phyloP scores from a whole-genome alignment of 2,329 filamentous ascomycete species.

The Stemphylium lycopersici region DNA sequence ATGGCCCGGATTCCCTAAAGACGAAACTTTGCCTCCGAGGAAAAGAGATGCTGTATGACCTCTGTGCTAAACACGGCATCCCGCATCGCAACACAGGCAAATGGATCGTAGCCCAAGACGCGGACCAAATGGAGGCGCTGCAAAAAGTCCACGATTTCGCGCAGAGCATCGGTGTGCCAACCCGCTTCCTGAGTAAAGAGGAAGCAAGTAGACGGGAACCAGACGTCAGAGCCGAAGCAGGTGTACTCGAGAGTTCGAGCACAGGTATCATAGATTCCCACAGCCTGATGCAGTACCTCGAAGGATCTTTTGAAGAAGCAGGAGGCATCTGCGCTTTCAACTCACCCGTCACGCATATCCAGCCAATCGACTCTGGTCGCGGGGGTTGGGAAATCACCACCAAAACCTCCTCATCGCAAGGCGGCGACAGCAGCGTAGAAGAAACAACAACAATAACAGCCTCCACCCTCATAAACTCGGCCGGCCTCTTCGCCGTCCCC shows the following conservation, averaged over 20 bases:
- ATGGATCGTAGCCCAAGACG: conserved; percentile 91
- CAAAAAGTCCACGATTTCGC: conserved; percentile 63
- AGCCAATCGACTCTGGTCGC: conserved; percentile 59
- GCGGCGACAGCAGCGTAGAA: conserved; percentile 35
- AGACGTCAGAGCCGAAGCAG: conserved; percentile 71
- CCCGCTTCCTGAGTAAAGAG: conserved; percentile 67
- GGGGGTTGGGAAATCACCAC: conserved; percentile 74
- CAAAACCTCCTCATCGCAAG: conserved; percentile 14
- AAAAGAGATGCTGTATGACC: conserved; percentile 75
- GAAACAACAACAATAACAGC: conserved; percentile 67
- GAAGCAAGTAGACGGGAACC: conserved; percentile 74
- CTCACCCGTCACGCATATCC: conserved; percentile 68
- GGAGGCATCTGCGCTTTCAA: conserved; percentile 77
- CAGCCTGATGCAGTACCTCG: conserved; percentile 78
- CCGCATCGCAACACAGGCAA: conserved; percentile 80
- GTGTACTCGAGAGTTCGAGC: conserved; percentile 80
- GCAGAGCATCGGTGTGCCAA: conserved; percentile 67
- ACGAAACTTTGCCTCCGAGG: conserved; percentile 81
- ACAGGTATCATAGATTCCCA: conserved; percentile 94
- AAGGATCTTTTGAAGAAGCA: conserved; percentile 75
- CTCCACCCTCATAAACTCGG: conserved; percentile 82
- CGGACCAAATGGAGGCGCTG: conserved; percentile 69
- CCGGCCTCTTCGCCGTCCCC: conserved; percentile 76
- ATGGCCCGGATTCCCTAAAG: conserved; percentile 77
- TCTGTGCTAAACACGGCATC: conserved; percentile 72